These are phyloP conservation scores for Haematococcus lacustris DNA, from an alignment of 139 green algal genomes.

Conservation along the genomic window DNA sequence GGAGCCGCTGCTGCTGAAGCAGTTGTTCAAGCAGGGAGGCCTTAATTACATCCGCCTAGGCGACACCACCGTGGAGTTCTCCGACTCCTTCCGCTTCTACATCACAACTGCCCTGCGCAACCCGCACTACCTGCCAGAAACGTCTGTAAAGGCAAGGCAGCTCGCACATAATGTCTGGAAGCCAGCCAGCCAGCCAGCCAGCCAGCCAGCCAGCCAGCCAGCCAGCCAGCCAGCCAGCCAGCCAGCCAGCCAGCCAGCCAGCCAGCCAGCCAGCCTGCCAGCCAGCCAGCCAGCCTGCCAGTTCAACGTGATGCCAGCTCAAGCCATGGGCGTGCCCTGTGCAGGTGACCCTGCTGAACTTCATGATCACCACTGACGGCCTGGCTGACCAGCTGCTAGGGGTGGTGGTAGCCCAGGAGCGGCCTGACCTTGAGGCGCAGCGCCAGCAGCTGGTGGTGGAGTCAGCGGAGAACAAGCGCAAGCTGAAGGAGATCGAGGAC, in stretches of 20 bases:
- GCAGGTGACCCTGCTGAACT: constrained; percentile 74
- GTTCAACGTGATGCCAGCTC: no score
- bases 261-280: no score
- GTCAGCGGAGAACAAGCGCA: constrained; percentile 60
- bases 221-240: no score
- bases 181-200: no score
- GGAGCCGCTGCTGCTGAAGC: constrained; percentile 67
- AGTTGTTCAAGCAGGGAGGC: constrained; percentile 62
- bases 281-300: no score
- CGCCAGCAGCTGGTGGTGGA: constrained; percentile 59
- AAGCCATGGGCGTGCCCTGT: neutral
- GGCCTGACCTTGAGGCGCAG: constrained; percentile 70
- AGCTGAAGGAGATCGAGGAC: constrained; percentile 73
- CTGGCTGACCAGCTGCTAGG: constrained; percentile 71
- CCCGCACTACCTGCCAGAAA: constrained; percentile 67
- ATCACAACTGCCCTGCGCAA: constrained; percentile 84
- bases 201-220: no score
- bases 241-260: no score
- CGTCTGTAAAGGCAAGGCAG: constrained; percentile 21
- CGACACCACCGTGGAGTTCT: constrained; percentile 68
- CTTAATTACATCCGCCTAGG: constrained; percentile 61
- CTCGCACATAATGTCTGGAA: no score
- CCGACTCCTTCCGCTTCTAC: constrained; percentile 71
- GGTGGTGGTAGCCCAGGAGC: constrained; percentile 62
- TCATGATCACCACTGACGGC: constrained; percentile 75